phyloP scores from a whole-genome alignment of 2,329 filamentous ascomycete species.

The Ambrosiella xylebori region DNA sequence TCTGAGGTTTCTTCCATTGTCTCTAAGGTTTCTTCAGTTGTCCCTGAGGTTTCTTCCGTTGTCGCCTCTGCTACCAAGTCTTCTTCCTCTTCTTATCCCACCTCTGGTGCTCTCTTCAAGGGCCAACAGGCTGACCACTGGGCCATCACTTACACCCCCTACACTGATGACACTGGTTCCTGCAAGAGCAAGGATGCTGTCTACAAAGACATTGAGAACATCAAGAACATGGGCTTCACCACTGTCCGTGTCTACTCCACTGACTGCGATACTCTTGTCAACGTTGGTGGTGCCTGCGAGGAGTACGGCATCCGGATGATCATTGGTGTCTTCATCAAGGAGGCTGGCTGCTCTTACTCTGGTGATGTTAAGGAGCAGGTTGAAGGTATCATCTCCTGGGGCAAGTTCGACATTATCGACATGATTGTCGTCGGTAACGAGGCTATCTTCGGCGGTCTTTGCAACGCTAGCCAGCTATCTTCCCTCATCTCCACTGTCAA shows the following conservation, averaged over 20 bases:
- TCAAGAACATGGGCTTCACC: conserved; percentile 50
- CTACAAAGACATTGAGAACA: conserved; percentile 39
- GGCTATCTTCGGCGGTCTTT: conserved; percentile 60
- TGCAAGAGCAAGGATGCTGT: conserved; percentile 51
- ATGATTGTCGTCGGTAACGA: conserved; percentile 85
- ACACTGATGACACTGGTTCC: conserved; percentile 33
- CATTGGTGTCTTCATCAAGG: conserved; percentile 71
- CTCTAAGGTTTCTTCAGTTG: conserved; percentile 11
- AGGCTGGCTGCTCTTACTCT: conserved; percentile 39
- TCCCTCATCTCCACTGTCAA: conserved; percentile 53
- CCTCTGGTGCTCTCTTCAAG: conserved; percentile 17
- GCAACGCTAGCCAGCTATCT: conserved; percentile 45
- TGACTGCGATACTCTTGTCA: conserved; percentile 68
- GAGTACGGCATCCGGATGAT: conserved; percentile 60
- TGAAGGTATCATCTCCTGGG: conserved; percentile 52
- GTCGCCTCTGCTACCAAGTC: conserved; percentile 16
- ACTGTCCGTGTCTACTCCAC: conserved; percentile 75
- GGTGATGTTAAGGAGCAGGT: conserved; percentile 57
- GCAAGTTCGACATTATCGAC: conserved; percentile 56
- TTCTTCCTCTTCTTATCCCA: conserved; percentile 12
- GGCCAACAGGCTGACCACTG: conserved; percentile 37
- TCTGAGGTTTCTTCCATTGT: conserved; percentile 3
- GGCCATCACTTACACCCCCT: conserved; percentile 70
- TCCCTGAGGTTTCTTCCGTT: conserved; percentile 12
- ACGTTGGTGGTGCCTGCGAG: conserved; percentile 53